phyloP scores from a whole-genome alignment of 306 rosid species.

The Cucurbita ficifolia region DNA sequence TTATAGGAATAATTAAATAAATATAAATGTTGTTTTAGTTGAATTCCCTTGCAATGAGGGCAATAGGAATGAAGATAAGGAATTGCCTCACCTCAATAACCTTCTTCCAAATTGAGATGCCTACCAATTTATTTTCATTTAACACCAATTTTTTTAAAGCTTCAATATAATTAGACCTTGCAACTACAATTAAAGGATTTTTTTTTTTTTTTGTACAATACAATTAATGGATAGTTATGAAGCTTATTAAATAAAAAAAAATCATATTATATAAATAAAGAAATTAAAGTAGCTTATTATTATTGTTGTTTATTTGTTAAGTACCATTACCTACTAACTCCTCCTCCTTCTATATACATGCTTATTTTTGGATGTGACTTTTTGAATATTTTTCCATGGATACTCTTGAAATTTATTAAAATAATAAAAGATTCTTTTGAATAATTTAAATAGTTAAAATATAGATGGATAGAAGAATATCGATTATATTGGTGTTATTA shows the following conservation, averaged over 20 bases:
- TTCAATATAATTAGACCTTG: background rate
- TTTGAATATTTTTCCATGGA: background rate
- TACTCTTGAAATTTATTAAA: background rate
- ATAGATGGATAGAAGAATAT: background rate
- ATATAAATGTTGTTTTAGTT: background rate
- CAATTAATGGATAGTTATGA: background rate
- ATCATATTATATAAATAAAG: background rate
- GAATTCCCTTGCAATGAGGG: background rate
- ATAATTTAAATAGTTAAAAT: background rate
- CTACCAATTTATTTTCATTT: background rate
- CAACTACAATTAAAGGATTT: background rate
- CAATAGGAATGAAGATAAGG: background rate
- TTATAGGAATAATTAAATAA: background rate
- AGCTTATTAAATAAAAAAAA: background rate
- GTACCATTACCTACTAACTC: background rate
- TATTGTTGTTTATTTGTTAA: too few species aligned
- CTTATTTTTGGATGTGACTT: background rate
- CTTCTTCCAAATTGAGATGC: background rate
- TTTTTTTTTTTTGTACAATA: background rate
- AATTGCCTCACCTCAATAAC: background rate
- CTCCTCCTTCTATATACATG: background rate
- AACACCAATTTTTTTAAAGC: background rate
- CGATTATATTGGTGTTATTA: background rate
- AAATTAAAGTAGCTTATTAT: background rate
- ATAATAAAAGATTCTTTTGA: too few species aligned